phyloP scores from a whole-genome alignment of 331 rosid species.

The Malus hybrid region DNA sequence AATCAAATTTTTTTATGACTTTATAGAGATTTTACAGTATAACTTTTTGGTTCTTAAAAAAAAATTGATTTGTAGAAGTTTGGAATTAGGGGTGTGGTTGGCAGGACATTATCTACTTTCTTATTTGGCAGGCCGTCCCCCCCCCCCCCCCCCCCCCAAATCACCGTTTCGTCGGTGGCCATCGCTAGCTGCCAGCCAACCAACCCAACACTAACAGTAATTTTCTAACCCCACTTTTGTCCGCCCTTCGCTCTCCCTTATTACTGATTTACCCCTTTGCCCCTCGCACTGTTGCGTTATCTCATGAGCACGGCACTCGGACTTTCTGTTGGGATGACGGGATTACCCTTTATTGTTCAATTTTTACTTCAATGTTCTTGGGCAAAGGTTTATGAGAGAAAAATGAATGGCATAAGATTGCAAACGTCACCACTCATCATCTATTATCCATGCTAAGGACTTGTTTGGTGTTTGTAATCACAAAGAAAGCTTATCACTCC shows the following conservation, averaged over 20 bases:
- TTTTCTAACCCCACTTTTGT: conserved; percentile 1
- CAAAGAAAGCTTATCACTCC: too few species aligned
- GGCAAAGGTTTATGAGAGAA: not conserved
- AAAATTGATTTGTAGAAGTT: not conserved
- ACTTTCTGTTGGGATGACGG: not conserved
- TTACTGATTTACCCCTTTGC: conserved; percentile 15
- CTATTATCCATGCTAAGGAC: too few species aligned
- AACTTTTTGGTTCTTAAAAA: not conserved
- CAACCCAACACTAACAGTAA: conserved; percentile 30
- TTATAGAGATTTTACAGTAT: too few species aligned
- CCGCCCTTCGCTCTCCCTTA: not conserved
- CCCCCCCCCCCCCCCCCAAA: conserved; percentile 13
- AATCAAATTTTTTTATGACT: too few species aligned
- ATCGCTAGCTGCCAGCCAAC: conserved; percentile 21
- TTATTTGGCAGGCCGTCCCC: conserved; percentile 17
- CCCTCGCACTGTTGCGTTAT: not conserved
- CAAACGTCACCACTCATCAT: too few species aligned
- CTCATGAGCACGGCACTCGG: not conserved
- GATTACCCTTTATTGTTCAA: not conserved
- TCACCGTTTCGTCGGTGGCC: conserved; percentile 71
- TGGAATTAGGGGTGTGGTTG: not conserved
- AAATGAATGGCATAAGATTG: too few species aligned
- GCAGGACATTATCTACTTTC: conserved; percentile 28
- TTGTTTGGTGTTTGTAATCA: too few species aligned
- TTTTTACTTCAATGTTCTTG: not conserved